A percentile compares a stretch with the other conserved stretches of the same genome.
phyloP scores from a whole-genome alignment of 805 yeast genomes.

The Suhomyces canberraensis region DNA sequence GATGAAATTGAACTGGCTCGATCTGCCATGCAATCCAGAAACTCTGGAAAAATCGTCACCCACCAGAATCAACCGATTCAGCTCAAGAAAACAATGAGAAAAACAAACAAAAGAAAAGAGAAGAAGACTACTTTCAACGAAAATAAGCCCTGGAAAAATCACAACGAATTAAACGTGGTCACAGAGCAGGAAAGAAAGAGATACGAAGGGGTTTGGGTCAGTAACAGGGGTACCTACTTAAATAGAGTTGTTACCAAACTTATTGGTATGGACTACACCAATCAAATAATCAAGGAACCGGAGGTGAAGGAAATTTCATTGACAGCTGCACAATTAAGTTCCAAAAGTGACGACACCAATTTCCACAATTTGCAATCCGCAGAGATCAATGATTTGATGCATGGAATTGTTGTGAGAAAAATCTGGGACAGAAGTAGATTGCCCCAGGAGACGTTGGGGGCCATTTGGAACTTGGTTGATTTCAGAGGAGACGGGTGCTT shows the following conservation, averaged over 20 bases:
- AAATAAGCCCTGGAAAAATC: conserved; percentile 93
- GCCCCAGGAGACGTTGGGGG: conserved; percentile 52
- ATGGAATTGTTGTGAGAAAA: conserved; percentile 66
- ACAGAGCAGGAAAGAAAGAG: conserved; percentile 73
- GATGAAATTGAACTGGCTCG: neutral
- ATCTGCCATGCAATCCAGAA: neutral
- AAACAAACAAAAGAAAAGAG: conserved; percentile 37
- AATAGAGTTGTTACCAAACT: conserved; percentile 31
- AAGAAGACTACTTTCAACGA: conserved; percentile 61
- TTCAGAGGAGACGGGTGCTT: conserved; percentile 67
- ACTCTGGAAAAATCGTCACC: conserved; percentile 1
- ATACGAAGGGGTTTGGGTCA: conserved; percentile 92
- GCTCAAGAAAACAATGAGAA: conserved; percentile 52
- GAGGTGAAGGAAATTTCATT: conserved; percentile 14
- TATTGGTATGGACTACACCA: conserved; percentile 27
- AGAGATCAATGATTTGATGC: conserved; percentile 36
- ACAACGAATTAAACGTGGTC: conserved; percentile 50
- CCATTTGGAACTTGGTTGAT: conserved; percentile 73
- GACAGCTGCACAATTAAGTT: conserved; percentile 36
- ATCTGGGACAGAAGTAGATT: conserved; percentile 80
- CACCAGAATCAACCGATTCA: conserved; percentile 25
- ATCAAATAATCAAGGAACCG: neutral
- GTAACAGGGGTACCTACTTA: conserved; percentile 70
- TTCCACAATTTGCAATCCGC: conserved; percentile 31
- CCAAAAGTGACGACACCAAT: conserved; percentile 23